phyloP scores from a whole-genome alignment of 495 filamentous ascomycete species.

The Aspergillus conjunctus region DNA sequence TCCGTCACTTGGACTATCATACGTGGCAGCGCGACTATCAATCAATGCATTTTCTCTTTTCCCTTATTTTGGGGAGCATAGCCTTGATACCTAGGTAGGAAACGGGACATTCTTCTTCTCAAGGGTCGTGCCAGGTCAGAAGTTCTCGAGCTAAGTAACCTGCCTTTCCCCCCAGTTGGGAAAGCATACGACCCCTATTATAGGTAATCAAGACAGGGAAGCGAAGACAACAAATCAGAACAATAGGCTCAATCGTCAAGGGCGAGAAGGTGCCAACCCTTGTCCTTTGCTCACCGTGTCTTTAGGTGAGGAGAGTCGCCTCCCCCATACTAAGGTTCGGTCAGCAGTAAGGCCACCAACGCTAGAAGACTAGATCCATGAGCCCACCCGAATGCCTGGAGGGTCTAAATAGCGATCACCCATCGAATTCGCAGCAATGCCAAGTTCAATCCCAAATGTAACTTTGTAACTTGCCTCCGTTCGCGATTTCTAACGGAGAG shows the following conservation, averaged over 20 bases:
- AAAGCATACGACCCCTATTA: background rate
- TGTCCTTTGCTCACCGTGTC: slow-evolving; percentile 10
- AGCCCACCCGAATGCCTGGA: slow-evolving; percentile 6
- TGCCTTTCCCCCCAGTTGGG: background rate
- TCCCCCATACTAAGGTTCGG: slow-evolving; percentile 13
- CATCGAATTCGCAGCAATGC: slow-evolving; percentile 1
- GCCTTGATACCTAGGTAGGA: background rate
- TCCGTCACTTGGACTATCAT: background rate
- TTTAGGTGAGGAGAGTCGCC: background rate
- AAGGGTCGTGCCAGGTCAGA: too few species aligned
- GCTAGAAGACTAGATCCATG: background rate
- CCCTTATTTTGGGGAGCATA: background rate
- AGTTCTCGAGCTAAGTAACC: background rate
- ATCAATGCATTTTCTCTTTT: background rate
- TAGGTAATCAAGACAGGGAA: too few species aligned
- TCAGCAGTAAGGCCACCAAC: slow-evolving; percentile 19
- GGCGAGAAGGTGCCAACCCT: background rate
- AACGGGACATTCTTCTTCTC: background rate
- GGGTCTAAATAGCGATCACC: slow-evolving; percentile 11
- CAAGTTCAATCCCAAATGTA: background rate
- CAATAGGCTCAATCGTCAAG: background rate
- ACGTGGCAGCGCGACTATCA: background rate
- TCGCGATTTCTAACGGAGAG: background rate
- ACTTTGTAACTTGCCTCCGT: background rate
- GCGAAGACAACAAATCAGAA: background rate